Evolutionary conservation across 345 rosid genomes (phyloP).

Genomic region (Fremontodendron californicum): DNA sequence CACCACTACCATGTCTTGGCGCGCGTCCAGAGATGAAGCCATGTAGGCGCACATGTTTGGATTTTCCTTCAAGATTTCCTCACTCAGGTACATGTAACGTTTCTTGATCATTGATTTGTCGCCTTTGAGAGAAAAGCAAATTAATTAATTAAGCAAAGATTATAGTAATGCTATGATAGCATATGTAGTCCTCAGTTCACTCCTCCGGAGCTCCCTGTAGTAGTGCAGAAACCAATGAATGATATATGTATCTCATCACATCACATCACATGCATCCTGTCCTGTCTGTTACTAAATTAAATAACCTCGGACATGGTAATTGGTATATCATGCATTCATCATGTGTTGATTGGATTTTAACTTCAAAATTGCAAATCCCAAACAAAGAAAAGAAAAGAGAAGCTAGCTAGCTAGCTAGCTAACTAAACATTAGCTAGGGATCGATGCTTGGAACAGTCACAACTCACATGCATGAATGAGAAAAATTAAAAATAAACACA

Average conservation of each 20-base stretch:
- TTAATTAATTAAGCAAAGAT: neutral
- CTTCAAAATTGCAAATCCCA: neutral
- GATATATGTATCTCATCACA: neutral
- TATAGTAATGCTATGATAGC: no score
- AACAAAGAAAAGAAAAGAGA: neutral
- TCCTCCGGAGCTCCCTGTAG: no score
- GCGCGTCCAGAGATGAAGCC: slow-evolving; percentile 67
- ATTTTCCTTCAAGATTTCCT: slow-evolving; percentile 61
- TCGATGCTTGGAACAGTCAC: no score
- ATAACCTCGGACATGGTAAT: neutral
- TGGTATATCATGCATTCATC: no score
- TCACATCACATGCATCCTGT: neutral
- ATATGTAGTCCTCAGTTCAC: no score
- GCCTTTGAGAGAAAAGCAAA: slow-evolving; percentile 29
- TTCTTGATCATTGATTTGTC: slow-evolving; percentile 65
- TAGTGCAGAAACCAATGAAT: neutral
- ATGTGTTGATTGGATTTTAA: neutral
- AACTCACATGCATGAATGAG: neutral
- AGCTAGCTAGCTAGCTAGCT: no score
- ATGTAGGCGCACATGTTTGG: slow-evolving; percentile 55
- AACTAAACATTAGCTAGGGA: no score
- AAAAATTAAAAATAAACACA: neutral
- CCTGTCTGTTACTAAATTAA: neutral
- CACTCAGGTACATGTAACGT: slow-evolving; percentile 64
- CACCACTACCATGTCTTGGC: slow-evolving; percentile 78